Evolutionary conservation across 1,284 basidiomycete genomes (phyloP).

Genomic region (Tausonia pullulans): DNA sequence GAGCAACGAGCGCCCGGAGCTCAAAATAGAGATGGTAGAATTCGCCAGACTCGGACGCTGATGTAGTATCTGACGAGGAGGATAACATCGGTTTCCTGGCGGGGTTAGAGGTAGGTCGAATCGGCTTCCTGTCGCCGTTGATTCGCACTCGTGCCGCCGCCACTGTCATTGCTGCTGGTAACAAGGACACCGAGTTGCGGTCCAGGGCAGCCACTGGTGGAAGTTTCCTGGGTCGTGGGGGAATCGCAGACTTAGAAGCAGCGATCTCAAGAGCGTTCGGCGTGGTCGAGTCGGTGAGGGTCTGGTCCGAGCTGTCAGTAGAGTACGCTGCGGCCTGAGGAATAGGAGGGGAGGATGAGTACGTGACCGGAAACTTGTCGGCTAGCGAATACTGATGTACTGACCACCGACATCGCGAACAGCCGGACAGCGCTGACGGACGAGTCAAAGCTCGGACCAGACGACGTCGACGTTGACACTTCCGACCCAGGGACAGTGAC

Average conservation of each 20-base stretch:
- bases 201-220: neutral
- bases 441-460: neutral
- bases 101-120: no score
- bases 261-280: slow-evolving; percentile 30
- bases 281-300: slow-evolving; percentile 54
- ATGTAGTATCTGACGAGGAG: no score
- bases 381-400: slow-evolving; percentile 19
- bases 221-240: slow-evolving; percentile 30
- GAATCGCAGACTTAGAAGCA: slow-evolving; percentile 8
- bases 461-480: slow-evolving; percentile 20
- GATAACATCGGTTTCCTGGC: no score
- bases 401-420: slow-evolving; percentile 65
- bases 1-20: slow-evolving; percentile 80
- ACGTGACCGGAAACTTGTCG: neutral
- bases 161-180: no score
- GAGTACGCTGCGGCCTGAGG: slow-evolving; percentile 58
- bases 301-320: slow-evolving; percentile 40
- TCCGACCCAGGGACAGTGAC: slow-evolving; percentile 55
- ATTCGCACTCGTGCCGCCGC: no score
- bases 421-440: slow-evolving; percentile 67
- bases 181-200: no score
- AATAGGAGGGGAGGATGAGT: no score
- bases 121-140: no score
- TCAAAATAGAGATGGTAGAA: slow-evolving; percentile 86
- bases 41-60: slow-evolving; percentile 36